phyloP scores from a whole-genome alignment of 2,329 filamentous ascomycete species.

The Ilyonectria robusta region DNA sequence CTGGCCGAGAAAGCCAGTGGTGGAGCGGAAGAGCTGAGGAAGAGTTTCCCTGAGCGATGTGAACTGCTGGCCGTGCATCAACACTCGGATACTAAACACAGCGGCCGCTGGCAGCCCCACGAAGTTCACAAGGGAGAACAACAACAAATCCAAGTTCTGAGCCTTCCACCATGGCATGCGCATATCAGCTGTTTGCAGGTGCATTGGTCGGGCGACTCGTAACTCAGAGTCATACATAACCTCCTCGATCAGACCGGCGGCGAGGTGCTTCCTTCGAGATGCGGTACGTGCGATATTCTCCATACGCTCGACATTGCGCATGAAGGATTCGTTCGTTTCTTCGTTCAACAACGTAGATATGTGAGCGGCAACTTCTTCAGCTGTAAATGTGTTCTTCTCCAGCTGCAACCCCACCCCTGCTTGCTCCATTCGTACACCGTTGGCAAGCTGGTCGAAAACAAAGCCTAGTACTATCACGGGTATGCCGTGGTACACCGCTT shows the following conservation, averaged over 20 bases:
- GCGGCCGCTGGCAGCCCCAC: background rate
- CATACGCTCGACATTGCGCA: background rate
- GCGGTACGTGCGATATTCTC: background rate
- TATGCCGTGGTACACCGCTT: background rate
- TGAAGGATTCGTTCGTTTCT: background rate
- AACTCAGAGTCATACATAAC: conserved; percentile 1
- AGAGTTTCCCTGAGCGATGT: background rate
- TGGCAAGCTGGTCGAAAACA: background rate
- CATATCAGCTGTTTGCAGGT: conserved; percentile 2
- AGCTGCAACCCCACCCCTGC: background rate
- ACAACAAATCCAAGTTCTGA: background rate
- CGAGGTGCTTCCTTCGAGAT: background rate
- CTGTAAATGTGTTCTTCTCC: background rate
- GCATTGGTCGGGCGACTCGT: conserved; percentile 3
- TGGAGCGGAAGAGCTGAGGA: background rate
- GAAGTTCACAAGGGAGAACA: background rate
- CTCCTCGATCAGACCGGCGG: conserved; percentile 1
- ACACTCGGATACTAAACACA: background rate
- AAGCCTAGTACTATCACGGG: background rate
- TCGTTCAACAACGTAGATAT: background rate
- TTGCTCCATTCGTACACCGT: background rate
- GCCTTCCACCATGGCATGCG: background rate
- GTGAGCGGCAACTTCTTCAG: background rate
- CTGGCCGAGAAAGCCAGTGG: background rate
- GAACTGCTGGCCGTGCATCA: background rate